phyloP scores from a whole-genome alignment of 2,329 filamentous ascomycete genomes.

The Pleurostoma richardsiae region DNA sequence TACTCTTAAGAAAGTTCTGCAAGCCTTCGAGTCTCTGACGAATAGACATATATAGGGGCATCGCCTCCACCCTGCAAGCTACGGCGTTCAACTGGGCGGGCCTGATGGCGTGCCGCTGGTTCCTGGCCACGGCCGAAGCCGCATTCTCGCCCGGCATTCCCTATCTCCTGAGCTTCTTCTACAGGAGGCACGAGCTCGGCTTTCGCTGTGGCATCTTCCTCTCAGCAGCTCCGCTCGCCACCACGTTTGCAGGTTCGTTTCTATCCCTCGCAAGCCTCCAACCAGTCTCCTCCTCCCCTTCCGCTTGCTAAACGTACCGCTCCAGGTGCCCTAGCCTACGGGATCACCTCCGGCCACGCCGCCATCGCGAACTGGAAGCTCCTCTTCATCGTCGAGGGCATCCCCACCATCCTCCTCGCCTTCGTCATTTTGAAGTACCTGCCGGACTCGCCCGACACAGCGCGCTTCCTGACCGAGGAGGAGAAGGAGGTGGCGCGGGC shows the following conservation, averaged over 20 bases:
- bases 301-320: not conserved
- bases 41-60: conserved; percentile 9
- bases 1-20: too few relatives aligned
- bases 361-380: conserved; percentile 59
- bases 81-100: conserved; percentile 24
- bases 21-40: too few relatives aligned
- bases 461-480: conserved; percentile 48
- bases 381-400: conserved; percentile 60
- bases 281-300: not conserved
- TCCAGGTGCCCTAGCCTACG: conserved; percentile 55
- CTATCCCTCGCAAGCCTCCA: not conserved
- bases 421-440: conserved; percentile 49
- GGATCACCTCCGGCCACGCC: conserved; percentile 53
- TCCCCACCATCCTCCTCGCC: conserved; percentile 52
- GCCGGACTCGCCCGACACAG: conserved; percentile 45
- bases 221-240: conserved; percentile 61
- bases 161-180: conserved; percentile 11
- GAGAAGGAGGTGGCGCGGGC: conserved; percentile 53
- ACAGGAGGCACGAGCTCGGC: conserved; percentile 53
- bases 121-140: conserved; percentile 37
- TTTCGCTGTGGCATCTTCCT: conserved; percentile 68
- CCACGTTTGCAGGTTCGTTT: conserved; percentile 49
- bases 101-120: conserved; percentile 31
- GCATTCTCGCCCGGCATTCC: conserved; percentile 28
- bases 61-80: conserved; percentile 24